Base-by-base conservation (phyloP, 2,329 filamentous ascomycete genomes). In the Sporothrix brasiliensis region DNA sequence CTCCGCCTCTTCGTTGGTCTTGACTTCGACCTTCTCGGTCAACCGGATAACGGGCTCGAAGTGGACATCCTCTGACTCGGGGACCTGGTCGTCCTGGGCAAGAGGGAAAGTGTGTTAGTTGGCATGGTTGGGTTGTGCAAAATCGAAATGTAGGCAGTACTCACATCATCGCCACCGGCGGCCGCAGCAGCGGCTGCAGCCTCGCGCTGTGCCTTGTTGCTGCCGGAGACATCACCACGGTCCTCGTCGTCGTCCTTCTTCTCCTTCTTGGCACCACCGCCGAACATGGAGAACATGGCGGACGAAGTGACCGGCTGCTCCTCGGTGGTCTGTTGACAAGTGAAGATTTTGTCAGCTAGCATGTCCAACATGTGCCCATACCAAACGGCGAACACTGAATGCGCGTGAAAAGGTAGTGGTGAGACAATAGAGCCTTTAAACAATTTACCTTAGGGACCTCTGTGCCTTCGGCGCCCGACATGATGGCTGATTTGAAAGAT, bases 1-100 rank as follows among this genome's bases (percentile, higher is more conserved):
- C 86, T 99, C 95, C 60, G 91, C 88, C 86, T 99, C 95, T 84
- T 99, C 95, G 84, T 97, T 97, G 82, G 95, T 98, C 88, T 97
- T 97, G 79, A 89, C 91, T 79, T 98, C 94, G 77, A 98, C 91
- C 85, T 96, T 95, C 86, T 99, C 93, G 73, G 94, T 98, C 79
- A 99, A 87, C 83, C 90, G 94, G 79, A 97, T 92, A 76, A 99
- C 93, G 75, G 95, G 95, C 85, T 97, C 93, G 84, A 98, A 99
- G 84, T 98, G 92, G 74, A 97, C 92, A 75, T 98, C 94, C 76
- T 92, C 92, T 76, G 92, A 94, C 81, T 97, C 93, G 76, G 91
- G 91, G 72, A 89, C 88, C 75, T 93, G 91, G 52, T 97, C 89
- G 75, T 95, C 89, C 74, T 93, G 77, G 74, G 67, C 7, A 27